These are phyloP conservation scores for Babesia bovis DNA, from an alignment of 169 alveolate genomes.

Conservation along the genomic window DNA sequence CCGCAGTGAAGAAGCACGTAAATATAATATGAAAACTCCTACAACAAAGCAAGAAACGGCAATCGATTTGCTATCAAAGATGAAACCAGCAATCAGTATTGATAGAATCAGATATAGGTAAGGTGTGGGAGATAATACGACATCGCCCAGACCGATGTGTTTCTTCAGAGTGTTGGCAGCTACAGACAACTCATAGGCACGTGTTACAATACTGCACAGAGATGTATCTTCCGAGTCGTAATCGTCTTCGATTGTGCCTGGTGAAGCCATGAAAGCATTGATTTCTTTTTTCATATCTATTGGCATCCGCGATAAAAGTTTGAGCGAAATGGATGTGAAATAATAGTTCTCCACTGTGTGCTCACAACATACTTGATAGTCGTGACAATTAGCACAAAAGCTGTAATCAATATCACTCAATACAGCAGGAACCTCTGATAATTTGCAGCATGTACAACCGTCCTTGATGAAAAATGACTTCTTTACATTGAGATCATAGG, in stretches of 20 bases:
- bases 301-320: constrained; percentile 17
- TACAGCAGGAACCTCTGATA: constrained; percentile 21
- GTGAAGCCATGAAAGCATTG: constrained; percentile 1
- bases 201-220: constrained; percentile 19
- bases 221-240: not conserved
- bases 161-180: not conserved
- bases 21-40: constrained; percentile 1
- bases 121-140: not conserved
- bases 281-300: constrained; percentile 27
- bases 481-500: constrained; percentile 63
- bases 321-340: constrained; percentile 32
- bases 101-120: constrained; percentile 1
- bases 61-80: constrained; percentile 17
- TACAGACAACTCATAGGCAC: constrained; percentile 2
- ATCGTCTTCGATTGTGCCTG: not conserved
- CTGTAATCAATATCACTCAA: constrained; percentile 24
- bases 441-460: constrained; percentile 44
- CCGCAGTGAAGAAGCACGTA: constrained; percentile 23
- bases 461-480: constrained; percentile 60
- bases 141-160: constrained; percentile 13
- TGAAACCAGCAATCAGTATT: constrained; percentile 4
- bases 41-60: constrained; percentile 29
- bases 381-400: constrained; percentile 51
- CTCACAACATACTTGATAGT: constrained; percentile 62
- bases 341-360: constrained; percentile 54